Evolutionary conservation across 164 flowering plant genomes (phyloP), one percentile per base, ranked within the genome.

Genomic region (Amborella trichopoda): DNA sequence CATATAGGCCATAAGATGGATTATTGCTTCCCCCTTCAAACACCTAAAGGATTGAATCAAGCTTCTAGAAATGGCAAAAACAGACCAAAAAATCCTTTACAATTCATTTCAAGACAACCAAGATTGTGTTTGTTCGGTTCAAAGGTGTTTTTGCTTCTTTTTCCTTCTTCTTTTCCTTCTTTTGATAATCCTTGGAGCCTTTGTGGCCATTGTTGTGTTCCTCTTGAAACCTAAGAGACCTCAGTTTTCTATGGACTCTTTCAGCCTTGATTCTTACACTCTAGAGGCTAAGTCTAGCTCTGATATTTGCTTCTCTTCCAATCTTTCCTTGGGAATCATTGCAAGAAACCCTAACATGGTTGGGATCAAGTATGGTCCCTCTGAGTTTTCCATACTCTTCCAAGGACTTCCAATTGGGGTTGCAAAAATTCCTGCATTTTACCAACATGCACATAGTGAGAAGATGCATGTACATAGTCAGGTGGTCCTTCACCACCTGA

Each of bases 321-420:
- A 44, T 11, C 37, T 62, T 16, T 65, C 68, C 28, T 23, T 77
- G 23, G 38, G 20, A 19, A 26, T 74, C 26, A 64, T 39, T 6
- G 68, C 74, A 6, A 39, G 53, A 27, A 77, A 77, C 54, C 75
- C 75, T 11, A 77, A 70, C 50, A 74, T 64, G 48, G 18, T 77
- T 37, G 75, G 74, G 16, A 43, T 77, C 21, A 53, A 45, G 19
- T 72, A 55, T 23, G 46, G 51, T 20, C 48, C 67, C 38, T 54
- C 77, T 6, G 19, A 49, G 26, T 63, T 74, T n/a, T 30, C 21
- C 13, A 23, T 77, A 4, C 52, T 61, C 24, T 20, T 33, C 16
- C 16, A 44, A 18, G 77, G 69, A 26, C 3, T 68, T 14, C 70
- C 68, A 0, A 30, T 71, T 0, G 83, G 74, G 27, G 37, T 44